A percentile compares a stretch with the other conserved stretches of the same genome.
These are phyloP conservation scores for Pterula multifida DNA, from an alignment of 1,284 basidiomycete genomes.

Conservation along the genomic window DNA sequence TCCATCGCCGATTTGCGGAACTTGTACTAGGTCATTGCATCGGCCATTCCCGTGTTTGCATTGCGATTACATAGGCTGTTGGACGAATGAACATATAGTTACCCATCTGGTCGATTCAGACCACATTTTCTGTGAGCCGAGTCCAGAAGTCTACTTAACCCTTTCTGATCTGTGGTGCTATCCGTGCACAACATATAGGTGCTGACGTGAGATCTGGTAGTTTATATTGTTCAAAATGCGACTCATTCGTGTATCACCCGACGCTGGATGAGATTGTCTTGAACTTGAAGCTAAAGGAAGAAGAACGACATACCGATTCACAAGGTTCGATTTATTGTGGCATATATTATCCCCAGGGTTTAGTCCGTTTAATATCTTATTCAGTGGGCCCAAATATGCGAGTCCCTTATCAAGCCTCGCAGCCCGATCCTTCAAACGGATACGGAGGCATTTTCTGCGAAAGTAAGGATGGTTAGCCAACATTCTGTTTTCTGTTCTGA, in stretches of 20 bases:
- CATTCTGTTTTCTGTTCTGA: conserved; percentile 6
- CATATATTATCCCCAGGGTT: too few relatives aligned
- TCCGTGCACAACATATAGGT: too few relatives aligned
- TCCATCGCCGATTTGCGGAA: conserved; percentile 43
- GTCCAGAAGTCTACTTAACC: not conserved
- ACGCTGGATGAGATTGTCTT: conserved; percentile 27
- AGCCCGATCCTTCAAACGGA: conserved; percentile 25
- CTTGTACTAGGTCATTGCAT: conserved; percentile 44
- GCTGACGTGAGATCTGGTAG: conserved; percentile 45
- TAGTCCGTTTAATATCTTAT: too few relatives aligned
- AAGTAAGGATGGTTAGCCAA: conserved; percentile 25
- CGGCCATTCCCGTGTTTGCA: conserved; percentile 74
- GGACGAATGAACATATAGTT: conserved; percentile 42
- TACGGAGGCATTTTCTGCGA: conserved; percentile 44
- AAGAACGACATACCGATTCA: conserved; percentile 39
- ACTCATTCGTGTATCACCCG: conserved; percentile 44
- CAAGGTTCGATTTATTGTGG: conserved; percentile 22
- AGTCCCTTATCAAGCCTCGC: conserved; percentile 35
- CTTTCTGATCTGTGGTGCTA: too few relatives aligned
- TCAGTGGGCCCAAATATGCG: conserved; percentile 27
- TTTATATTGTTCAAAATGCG: conserved; percentile 46
- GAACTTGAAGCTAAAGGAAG: conserved; percentile 26
- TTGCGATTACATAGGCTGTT: conserved; percentile 70
- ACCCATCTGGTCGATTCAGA: conserved; percentile 42
- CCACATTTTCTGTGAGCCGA: conserved; percentile 59